Conservation (phyloP, 495 filamentous ascomycete species). For the Pseudevernia furfuracea region DNA sequence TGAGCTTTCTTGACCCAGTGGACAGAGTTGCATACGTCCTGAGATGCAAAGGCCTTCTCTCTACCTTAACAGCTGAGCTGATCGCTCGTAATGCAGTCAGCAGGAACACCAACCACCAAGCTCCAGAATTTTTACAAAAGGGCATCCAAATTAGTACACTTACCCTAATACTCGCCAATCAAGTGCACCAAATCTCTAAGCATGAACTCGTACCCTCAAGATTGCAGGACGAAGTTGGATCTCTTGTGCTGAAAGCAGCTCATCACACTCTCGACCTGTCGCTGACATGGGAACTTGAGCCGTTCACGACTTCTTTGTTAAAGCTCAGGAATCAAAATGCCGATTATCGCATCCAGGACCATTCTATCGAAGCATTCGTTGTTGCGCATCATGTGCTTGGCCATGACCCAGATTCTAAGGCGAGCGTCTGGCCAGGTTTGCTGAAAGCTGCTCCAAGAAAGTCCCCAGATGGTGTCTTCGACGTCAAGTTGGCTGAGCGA, state of each 20-base stretch:
- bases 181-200: constrained; percentile 36
- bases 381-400: constrained; percentile 53
- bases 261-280: constrained; percentile 28
- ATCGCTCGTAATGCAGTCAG: constrained; percentile 12
- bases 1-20: constrained; percentile 48
- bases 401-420: constrained; percentile 37
- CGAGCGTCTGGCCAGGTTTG: constrained; percentile 52
- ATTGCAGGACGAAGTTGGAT: constrained; percentile 26
- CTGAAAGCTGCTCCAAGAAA: constrained; percentile 32
- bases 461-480: constrained; percentile 19
- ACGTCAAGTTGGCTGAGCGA: constrained; percentile 55
- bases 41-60: constrained; percentile 30
- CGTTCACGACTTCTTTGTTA: constrained; percentile 1
- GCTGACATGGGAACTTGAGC: background rate
- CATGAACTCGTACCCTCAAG: constrained; percentile 32
- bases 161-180: constrained; percentile 37
- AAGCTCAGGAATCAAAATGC: constrained; percentile 18
- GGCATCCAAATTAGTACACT: constrained; percentile 30
- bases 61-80: constrained; percentile 30
- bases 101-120: background rate
- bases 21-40: constrained; percentile 39
- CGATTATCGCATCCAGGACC: constrained; percentile 56
- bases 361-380: constrained; percentile 57
- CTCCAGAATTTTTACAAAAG: constrained; percentile 21
- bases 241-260: constrained; percentile 31